Percentiles rank a stretch among this genome's conserved stretches.
Conservation (phyloP, 768 basidiomycete species). For the Lactarius indigo region DNA sequence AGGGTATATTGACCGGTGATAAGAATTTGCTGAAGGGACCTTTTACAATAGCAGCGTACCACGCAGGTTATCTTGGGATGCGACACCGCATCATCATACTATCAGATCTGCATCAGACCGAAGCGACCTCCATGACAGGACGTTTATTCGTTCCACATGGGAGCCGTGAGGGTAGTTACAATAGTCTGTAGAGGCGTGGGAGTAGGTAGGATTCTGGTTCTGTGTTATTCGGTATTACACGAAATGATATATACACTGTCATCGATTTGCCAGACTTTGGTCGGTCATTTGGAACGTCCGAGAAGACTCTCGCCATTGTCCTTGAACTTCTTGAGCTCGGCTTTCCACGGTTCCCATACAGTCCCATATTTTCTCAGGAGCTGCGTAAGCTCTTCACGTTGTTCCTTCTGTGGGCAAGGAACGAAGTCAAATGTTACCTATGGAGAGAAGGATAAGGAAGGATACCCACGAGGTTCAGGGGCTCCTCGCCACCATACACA, state of each 20-base stretch:
- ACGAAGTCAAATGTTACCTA: conserved; percentile 11
- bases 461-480: conserved; percentile 74
- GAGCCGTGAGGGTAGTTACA: neutral
- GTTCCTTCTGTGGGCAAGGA: conserved; percentile 58
- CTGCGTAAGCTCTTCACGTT: conserved; percentile 69
- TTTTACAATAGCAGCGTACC: neutral
- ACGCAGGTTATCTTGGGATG: neutral
- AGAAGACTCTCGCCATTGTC: conserved; percentile 51
- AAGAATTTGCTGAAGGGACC: neutral
- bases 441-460: conserved; percentile 3
- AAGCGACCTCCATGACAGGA: neutral
- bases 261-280: neutral
- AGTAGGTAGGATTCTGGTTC: neutral
- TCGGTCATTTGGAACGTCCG: conserved; percentile 3
- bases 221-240: neutral
- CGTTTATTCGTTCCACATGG: neutral
- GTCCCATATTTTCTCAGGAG: conserved; percentile 83
- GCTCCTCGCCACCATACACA: conserved; percentile 81
- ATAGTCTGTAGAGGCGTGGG: neutral
- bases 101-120: neutral
- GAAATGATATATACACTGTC: neutral
- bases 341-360: conserved; percentile 83
- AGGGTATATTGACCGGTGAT: neutral
- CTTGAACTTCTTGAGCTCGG: conserved; percentile 72
- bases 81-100: neutral